These are phyloP conservation scores for Cercospora beticola DNA, from an alignment of 2,329 filamentous ascomycete genomes.

Conservation along the genomic window DNA sequence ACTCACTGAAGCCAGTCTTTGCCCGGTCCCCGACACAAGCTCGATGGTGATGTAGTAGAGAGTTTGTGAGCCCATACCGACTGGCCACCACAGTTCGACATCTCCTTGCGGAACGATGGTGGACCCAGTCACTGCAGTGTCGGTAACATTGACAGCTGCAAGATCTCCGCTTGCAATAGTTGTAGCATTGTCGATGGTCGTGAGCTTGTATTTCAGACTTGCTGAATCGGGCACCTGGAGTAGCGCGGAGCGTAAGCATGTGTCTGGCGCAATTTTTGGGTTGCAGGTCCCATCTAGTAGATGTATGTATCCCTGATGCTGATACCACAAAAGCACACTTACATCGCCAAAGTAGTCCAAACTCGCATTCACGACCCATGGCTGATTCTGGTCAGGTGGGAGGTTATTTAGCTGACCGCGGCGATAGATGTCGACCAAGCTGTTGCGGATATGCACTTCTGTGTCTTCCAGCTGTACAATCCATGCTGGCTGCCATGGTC, in stretches of 20 bases:
- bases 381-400: conserved; percentile 55
- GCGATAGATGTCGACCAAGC: conserved; percentile 59
- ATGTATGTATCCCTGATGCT: not conserved
- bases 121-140: conserved; percentile 51
- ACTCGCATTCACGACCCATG: conserved; percentile 63
- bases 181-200: conserved; percentile 45
- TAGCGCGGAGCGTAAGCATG: not conserved
- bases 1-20: conserved; percentile 46
- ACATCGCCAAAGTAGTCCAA: conserved; percentile 55
- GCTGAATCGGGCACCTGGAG: conserved; percentile 42
- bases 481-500: conserved; percentile 61
- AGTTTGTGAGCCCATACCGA: conserved; percentile 56
- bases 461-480: conserved; percentile 52
- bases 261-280: not conserved
- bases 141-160: conserved; percentile 43
- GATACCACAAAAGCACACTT: not conserved
- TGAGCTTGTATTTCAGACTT: conserved; percentile 50
- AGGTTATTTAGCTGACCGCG: conserved; percentile 59
- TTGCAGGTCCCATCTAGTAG: not conserved
- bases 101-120: conserved; percentile 44
- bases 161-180: conserved; percentile 44
- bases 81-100: conserved; percentile 63
- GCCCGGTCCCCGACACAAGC: conserved; percentile 42
- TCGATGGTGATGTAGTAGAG: conserved; percentile 58
- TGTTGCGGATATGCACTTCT: conserved; percentile 53